Evolutionary conservation across 2,329 filamentous ascomycete species (phyloP).

Genomic region (Phaeosphaeriaceae sp.): DNA sequence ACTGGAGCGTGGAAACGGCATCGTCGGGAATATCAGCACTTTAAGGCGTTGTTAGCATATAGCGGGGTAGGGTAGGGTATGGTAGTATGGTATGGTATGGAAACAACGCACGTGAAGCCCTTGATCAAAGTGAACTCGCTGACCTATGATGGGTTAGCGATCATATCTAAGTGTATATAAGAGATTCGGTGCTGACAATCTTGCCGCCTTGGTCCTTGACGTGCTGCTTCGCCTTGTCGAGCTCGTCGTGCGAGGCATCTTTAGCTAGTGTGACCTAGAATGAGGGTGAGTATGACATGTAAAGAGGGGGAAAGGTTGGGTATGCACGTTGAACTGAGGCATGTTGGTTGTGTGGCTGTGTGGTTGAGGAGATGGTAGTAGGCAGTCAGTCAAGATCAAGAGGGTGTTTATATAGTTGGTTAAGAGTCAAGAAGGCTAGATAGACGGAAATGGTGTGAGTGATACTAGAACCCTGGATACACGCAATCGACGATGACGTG

Average conservation of each 20-base stretch:
- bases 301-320: neutral
- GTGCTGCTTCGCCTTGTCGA: slow-evolving; percentile 79
- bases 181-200: slow-evolving; percentile 57
- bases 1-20: slow-evolving; percentile 68
- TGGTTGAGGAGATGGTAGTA: slow-evolving; percentile 5
- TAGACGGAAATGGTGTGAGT: slow-evolving; percentile 8
- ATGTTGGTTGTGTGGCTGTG: slow-evolving; percentile 11
- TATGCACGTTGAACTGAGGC: slow-evolving; percentile 24
- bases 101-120: slow-evolving; percentile 81
- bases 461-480: slow-evolving; percentile 33
- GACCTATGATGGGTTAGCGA: slow-evolving; percentile 34
- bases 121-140: slow-evolving; percentile 89
- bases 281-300: slow-evolving; percentile 6
- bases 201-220: slow-evolving; percentile 78
- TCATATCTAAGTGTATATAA: too few relatives aligned
- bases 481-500: slow-evolving; percentile 30
- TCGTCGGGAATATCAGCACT: slow-evolving; percentile 78
- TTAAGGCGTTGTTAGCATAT: slow-evolving; percentile 8
- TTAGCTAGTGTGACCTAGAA: slow-evolving; percentile 79
- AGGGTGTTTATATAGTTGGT: slow-evolving; percentile 30
- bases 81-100: too few relatives aligned
- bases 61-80: neutral
- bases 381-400: neutral
- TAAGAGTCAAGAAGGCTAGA: slow-evolving; percentile 2
- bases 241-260: slow-evolving; percentile 68